These are phyloP conservation scores for Pestalotiopsis sp. DNA, from an alignment of 2,329 filamentous ascomycete genomes.

Conservation along the genomic window DNA sequence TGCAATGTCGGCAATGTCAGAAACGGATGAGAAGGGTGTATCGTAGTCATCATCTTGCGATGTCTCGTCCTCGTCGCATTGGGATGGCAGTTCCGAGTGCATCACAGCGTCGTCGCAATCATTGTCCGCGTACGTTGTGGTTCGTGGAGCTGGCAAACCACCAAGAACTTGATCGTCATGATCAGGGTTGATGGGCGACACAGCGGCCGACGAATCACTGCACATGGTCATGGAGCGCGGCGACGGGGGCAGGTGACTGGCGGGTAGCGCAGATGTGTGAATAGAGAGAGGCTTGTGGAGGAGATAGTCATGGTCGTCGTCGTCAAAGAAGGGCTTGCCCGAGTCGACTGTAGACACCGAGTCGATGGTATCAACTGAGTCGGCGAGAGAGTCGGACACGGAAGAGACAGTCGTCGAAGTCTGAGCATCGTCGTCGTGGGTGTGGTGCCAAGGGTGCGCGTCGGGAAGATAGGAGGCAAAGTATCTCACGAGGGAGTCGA, in stretches of 20 bases:
- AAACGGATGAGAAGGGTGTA: conserved; percentile 46
- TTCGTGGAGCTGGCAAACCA: conserved; percentile 46
- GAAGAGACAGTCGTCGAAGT: conserved; percentile 39
- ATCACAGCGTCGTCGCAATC: conserved; percentile 44
- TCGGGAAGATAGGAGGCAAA: conserved; percentile 62
- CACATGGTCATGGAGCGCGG: conserved; percentile 55
- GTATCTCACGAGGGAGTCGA: conserved; percentile 63
- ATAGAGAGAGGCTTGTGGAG: conserved; percentile 49
- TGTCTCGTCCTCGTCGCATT: conserved; percentile 41
- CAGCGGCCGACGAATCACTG: conserved; percentile 42
- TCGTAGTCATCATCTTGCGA: conserved; percentile 50
- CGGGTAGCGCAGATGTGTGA: conserved; percentile 27
- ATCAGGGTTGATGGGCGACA: conserved; percentile 39
- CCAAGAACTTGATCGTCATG: conserved; percentile 35
- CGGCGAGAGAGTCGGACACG: conserved; percentile 36
- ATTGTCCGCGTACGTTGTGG: conserved; percentile 55
- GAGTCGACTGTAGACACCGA: conserved; percentile 35
- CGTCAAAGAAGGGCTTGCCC: conserved; percentile 45
- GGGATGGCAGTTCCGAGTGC: conserved; percentile 34
- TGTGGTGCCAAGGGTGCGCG: conserved; percentile 46
- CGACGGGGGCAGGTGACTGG: conserved; percentile 43
- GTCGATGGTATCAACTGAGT: conserved; percentile 36
- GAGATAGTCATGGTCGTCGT: conserved; percentile 44
- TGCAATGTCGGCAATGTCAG: conserved; percentile 43
- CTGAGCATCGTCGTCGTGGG: conserved; percentile 13